Base-by-base conservation (phyloP, 2,329 filamentous ascomycete species). In the Diplodia scrobiculata region DNA sequence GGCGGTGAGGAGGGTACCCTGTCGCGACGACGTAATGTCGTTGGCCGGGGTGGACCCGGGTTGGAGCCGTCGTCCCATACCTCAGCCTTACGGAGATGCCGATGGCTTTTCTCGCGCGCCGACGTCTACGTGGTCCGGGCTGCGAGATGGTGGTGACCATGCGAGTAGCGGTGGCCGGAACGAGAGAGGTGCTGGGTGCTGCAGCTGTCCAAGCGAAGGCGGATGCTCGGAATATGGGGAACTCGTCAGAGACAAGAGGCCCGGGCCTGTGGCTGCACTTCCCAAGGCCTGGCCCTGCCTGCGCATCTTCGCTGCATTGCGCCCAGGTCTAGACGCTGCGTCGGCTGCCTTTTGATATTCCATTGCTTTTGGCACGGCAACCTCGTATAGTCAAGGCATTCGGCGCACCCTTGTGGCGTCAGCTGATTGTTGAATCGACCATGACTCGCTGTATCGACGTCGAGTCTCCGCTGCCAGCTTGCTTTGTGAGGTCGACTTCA, bases 51-150 rank as follows among this genome's bases (percentile, higher is more conserved):
- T 41, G 38, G 38, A 41, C 13, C 38, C 38, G 38, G 13, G 6
- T 14, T 41, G 38, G 38, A 41, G 38, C 38, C 38, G 17, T 45
- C 41, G n/a, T 34, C 51, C 14, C 19, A 19, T 13, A 1, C 3
- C n/a, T 55, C 52, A 55, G 52, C 52, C 52, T 34, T 55, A 55
- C 52, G 34, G 34, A 55, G 36, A 36, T 55, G 52, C 52, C 52
- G 52, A 55, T 19, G 41, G 17, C 2, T 34, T 4, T 10, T 9
- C 32, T 7, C 27, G 52, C 2, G 32, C 14, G 32, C 32, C 21
- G 52, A 25, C 32, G 2, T 11, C 34, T 4, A 25, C 25, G n/a
- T 13, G 32, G 32, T 34, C 32, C 32, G 52, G 38, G 32, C 25
- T 36, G 29, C 29, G 25, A 25, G 4, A 6, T 32, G n/a, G 52